Evolutionary conservation across 2,329 filamentous ascomycete genomes (phyloP).

Genomic region (Elsinoe necatrix): DNA sequence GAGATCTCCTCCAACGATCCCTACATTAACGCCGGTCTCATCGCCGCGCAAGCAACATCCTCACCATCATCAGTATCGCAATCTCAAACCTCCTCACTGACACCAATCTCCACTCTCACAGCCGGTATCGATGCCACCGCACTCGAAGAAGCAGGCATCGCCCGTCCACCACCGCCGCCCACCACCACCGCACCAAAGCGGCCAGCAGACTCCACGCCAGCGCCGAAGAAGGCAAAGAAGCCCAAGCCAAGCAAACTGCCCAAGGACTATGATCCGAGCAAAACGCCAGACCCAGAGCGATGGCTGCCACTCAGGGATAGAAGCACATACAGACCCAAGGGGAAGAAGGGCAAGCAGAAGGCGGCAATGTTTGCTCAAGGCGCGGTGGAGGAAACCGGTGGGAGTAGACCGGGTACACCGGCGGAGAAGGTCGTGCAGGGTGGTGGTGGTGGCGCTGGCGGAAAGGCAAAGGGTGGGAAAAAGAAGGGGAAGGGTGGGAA

Average conservation of each 20-base stretch:
- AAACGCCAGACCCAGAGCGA: slow-evolving; percentile 78
- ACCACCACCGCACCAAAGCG: slow-evolving; percentile 41
- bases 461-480: slow-evolving; percentile 37
- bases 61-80: slow-evolving; percentile 49
- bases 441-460: slow-evolving; percentile 37
- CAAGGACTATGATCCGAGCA: slow-evolving; percentile 66
- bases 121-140: slow-evolving; percentile 51
- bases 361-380: slow-evolving; percentile 72
- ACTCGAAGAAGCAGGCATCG: slow-evolving; percentile 60
- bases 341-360: slow-evolving; percentile 69
- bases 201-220: slow-evolving; percentile 34
- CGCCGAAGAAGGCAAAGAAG: slow-evolving; percentile 48
- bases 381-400: slow-evolving; percentile 51
- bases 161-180: slow-evolving; percentile 28
- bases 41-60: slow-evolving; percentile 66
- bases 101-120: slow-evolving; percentile 54
- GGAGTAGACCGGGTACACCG: slow-evolving; percentile 27
- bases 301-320: slow-evolving; percentile 89
- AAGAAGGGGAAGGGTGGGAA: slow-evolving; percentile 27
- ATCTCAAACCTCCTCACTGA: slow-evolving; percentile 48
- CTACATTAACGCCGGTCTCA: slow-evolving; percentile 69
- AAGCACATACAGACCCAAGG: slow-evolving; percentile 81
- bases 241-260: slow-evolving; percentile 55
- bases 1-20: slow-evolving; percentile 57
- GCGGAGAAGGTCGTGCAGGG: slow-evolving; percentile 36